These are phyloP conservation scores for Xylaria digitata DNA, from an alignment of 2,329 filamentous ascomycete genomes.

Conservation along the genomic window DNA sequence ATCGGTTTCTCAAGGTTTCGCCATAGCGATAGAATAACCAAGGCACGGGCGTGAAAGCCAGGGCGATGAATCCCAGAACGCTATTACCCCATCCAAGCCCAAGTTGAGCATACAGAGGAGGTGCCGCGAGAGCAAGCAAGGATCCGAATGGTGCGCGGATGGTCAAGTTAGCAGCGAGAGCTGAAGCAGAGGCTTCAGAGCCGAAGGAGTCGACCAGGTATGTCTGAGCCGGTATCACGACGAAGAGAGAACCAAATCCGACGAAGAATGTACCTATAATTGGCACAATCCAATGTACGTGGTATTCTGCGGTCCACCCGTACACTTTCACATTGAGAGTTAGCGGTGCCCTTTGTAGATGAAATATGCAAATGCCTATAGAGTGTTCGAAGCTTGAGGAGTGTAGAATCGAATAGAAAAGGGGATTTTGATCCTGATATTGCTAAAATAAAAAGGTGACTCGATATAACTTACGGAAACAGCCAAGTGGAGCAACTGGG, in stretches of 20 bases:
- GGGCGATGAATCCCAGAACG: conserved; percentile 27
- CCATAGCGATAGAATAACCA: conserved; percentile 32
- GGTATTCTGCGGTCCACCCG: conserved; percentile 35
- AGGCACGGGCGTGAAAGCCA: conserved; percentile 29
- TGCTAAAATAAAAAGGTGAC: not conserved
- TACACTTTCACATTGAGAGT: conserved; percentile 16
- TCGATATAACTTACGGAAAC: conserved; percentile 24
- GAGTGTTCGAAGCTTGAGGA: not conserved
- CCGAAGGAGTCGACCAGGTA: conserved; percentile 36
- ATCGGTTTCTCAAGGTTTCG: conserved; percentile 23
- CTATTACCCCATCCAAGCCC: conserved; percentile 36
- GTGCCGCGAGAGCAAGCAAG: conserved; percentile 27
- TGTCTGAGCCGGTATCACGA: conserved; percentile 22
- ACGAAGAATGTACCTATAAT: conserved; percentile 35
- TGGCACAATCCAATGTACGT: conserved; percentile 34
- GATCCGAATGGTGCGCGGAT: conserved; percentile 31
- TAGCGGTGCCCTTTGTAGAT: not conserved
- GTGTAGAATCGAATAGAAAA: not conserved
- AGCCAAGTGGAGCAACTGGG: conserved; percentile 28
- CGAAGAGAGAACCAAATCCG: conserved; percentile 30
- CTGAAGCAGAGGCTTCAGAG: conserved; percentile 28
- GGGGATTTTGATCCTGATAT: not conserved
- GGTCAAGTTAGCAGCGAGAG: conserved; percentile 31
- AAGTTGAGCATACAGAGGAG: conserved; percentile 23
- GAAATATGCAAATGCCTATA: not conserved